phyloP scores from a whole-genome alignment of 768 basidiomycete species.

The Podaxis sp. region DNA sequence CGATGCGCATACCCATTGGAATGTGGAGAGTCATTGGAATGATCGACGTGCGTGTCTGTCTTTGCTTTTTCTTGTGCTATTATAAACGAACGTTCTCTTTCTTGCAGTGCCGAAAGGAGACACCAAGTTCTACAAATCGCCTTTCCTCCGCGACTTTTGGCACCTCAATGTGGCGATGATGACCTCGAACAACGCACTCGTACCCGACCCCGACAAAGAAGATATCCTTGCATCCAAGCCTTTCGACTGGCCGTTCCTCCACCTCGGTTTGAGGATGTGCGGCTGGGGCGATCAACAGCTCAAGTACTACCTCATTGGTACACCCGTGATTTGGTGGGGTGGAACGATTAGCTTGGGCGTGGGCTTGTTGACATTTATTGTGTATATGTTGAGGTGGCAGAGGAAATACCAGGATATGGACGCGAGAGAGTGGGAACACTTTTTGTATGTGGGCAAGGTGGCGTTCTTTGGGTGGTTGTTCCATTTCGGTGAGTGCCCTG shows the following conservation, averaged over 20 bases:
- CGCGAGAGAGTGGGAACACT: slow-evolving; percentile 93
- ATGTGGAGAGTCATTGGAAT: slow-evolving; percentile 98
- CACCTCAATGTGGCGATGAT: slow-evolving; percentile 99
- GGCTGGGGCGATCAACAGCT: slow-evolving; percentile 87
- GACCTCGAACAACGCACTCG: slow-evolving; percentile 97
- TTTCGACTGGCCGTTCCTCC: slow-evolving; percentile 91
- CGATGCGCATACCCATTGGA: slow-evolving; percentile 93
- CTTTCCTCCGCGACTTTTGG: slow-evolving; percentile 97
- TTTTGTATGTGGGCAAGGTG: slow-evolving; percentile 89
- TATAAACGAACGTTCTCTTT: neutral
- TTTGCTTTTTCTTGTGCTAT: neutral
- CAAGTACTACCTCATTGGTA: slow-evolving; percentile 94
- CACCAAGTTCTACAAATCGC: slow-evolving; percentile 80
- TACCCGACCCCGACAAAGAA: slow-evolving; percentile 98
- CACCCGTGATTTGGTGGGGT: slow-evolving; percentile 93
- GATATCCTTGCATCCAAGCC: slow-evolving; percentile 95
- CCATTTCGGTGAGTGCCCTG: slow-evolving; percentile 70
- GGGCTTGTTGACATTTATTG: slow-evolving; percentile 48
- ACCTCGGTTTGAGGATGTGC: slow-evolving; percentile 93
- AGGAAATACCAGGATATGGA: slow-evolving; percentile 92
- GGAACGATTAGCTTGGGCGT: slow-evolving; percentile 64
- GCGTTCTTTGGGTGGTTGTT: slow-evolving; percentile 90
- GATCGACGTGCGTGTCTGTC: slow-evolving; percentile 69
- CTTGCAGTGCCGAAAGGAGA: slow-evolving; percentile 77
- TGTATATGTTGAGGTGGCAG: slow-evolving; percentile 82